Base-by-base conservation (phyloP, 768 basidiomycete species). In the Phaeolepiota aurea region DNA sequence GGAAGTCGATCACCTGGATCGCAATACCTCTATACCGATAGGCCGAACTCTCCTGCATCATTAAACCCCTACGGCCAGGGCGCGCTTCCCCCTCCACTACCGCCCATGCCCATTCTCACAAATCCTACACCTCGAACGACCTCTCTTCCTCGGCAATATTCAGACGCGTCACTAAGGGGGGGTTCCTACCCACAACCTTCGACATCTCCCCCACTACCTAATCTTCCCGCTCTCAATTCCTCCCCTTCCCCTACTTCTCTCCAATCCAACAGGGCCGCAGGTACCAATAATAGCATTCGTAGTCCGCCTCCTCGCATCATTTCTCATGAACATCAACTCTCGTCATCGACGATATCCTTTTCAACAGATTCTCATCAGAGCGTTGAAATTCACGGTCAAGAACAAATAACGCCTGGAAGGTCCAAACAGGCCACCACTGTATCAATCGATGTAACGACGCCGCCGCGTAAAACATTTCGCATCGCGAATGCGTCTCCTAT, bases 391-490 rank as follows among this genome's bases (percentile, higher is more conserved):
- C n/a, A 31, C n/a, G 28, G 41, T n/a, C 19, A 42, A 19, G 41
- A 34, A 13, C 9, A 42, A 10, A 28, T 20, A 18, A 12, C 41
- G 31, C 19, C 25, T 9, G 32, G 3, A 13, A 23, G 13, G 25
- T 38, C 16, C 33, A 31, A 30, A 25, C 19, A 33, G 2, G 46
- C 45, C 36, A 34, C 35, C 9, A 21, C 25, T 15, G 20, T 25
- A 2, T 28, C 32, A 10, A 32, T 38, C 23, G 38, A 42, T 21
- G 48, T 45, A 10, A 48, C 51, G 19, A 51, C 56, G 9, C 66
- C 69, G 11, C 63, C 69, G 1, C 57, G 61, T 38, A 54, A 69
- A 36, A 48, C 62, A 13, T 69, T 66, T 38, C 69, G 69, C 32
- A 51, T 75, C 38, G 54, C 55, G 3, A 74, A 76, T 47, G 58